Conservation (phyloP, 208 protist genomes). For the Leishmania mexicana region DNA sequence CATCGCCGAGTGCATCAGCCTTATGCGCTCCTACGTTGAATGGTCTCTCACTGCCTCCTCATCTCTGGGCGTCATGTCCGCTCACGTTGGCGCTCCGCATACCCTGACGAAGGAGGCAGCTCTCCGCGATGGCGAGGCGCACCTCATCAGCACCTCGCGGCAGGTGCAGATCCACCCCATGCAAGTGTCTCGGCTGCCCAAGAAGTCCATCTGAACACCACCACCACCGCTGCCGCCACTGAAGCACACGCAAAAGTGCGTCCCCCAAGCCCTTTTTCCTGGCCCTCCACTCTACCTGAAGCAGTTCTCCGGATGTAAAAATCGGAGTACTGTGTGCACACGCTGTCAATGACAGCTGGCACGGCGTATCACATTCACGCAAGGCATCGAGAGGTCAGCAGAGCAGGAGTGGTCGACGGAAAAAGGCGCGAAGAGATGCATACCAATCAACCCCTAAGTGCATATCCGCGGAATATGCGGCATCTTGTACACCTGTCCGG, state of each 20-base stretch:
- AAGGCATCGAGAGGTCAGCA: background rate
- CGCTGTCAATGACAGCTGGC: background rate
- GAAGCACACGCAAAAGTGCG: background rate
- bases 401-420: background rate
- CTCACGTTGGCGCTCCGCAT: slow-evolving; percentile 58
- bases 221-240: background rate
- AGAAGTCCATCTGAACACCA: slow-evolving; percentile 8
- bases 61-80: slow-evolving; percentile 67
- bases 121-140: slow-evolving; percentile 58
- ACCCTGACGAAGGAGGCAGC: slow-evolving; percentile 72
- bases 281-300: background rate
- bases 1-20: slow-evolving; percentile 34
- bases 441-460: background rate
- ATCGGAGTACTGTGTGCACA: background rate
- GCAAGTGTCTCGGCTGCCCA: slow-evolving; percentile 25
- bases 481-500: background rate
- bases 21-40: slow-evolving; percentile 60
- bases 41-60: slow-evolving; percentile 64
- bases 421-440: background rate
- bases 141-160: slow-evolving; percentile 65
- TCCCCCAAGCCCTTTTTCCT: background rate
- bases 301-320: no score
- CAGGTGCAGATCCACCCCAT: slow-evolving; percentile 72
- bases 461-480: background rate
- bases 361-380: background rate